A percentile compares a stretch with the other conserved stretches of the same genome.
phyloP scores from a whole-genome alignment of 306 rosid genomes.

The Quercus rubra region DNA sequence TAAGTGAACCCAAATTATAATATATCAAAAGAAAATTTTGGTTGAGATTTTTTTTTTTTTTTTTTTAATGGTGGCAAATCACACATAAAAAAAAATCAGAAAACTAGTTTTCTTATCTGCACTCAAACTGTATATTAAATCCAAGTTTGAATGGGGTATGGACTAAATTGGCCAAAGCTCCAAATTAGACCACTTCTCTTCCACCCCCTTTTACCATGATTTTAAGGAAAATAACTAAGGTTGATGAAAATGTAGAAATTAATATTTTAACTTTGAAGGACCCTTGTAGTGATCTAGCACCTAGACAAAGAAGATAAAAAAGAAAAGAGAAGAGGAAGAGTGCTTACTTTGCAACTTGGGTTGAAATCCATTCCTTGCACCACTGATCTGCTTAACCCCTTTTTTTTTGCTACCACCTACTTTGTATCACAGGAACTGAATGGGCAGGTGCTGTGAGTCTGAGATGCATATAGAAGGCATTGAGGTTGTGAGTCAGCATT shows the following conservation, averaged over 20 bases:
- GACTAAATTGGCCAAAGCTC: background rate
- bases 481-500: slow-evolving; percentile 24
- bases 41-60: no score
- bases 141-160: background rate
- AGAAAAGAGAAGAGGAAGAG: background rate
- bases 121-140: background rate
- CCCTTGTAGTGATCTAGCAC: background rate
- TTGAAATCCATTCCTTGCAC: slow-evolving; percentile 44
- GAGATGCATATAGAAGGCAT: background rate
- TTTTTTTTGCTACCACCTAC: background rate
- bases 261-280: background rate
- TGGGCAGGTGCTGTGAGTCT: background rate
- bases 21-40: no score
- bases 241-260: background rate
- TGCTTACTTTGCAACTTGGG: slow-evolving; percentile 54
- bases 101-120: no score
- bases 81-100: background rate
- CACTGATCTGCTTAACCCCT: background rate
- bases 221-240: background rate
- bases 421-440: slow-evolving; percentile 1
- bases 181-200: background rate
- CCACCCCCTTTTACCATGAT: background rate
- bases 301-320: background rate
- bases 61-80: no score
- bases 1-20: no score